Percentiles rank a stretch among this genome's conserved stretches.
These are phyloP conservation scores for Bryoerythrophyllum caledonicum DNA, from an alignment of 225 moss, liverwort and hornwort species.

Conservation along the genomic window DNA sequence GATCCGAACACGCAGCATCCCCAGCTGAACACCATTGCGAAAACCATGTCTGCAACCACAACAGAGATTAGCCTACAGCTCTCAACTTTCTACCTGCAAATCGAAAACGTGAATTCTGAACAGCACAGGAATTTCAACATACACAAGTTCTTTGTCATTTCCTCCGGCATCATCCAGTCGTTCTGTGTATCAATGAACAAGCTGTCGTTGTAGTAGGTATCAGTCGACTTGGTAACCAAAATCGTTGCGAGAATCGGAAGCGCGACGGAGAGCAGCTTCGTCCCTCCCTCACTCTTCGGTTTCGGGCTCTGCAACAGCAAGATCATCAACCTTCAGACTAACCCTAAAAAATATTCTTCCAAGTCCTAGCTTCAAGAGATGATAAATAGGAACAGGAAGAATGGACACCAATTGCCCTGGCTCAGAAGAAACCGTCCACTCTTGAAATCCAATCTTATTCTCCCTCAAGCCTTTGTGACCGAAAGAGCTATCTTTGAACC, in stretches of 20 bases:
- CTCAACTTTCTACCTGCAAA: background rate
- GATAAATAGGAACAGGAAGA: too few relatives aligned
- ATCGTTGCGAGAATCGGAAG: slow-evolving; percentile 53
- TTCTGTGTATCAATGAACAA: slow-evolving; percentile 45
- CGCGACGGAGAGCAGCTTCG: slow-evolving; percentile 45
- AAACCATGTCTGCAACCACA: slow-evolving; percentile 57
- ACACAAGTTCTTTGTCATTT: slow-evolving; percentile 58
- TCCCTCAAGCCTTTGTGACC: background rate
- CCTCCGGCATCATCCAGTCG: slow-evolving; percentile 59
- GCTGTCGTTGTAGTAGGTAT: slow-evolving; percentile 34
- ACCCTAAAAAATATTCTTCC: too few relatives aligned
- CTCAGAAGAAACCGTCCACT: background rate
- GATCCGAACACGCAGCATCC: slow-evolving; percentile 99
- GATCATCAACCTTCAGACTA: background rate
- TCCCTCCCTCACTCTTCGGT: slow-evolving; percentile 35
- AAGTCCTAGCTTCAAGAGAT: too few relatives aligned
- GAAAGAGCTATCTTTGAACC: background rate
- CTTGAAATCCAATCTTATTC: background rate
- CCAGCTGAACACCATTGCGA: slow-evolving; percentile 84
- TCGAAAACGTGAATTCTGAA: background rate
- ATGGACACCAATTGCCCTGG: background rate
- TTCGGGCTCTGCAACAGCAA: slow-evolving; percentile 34
- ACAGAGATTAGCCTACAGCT: slow-evolving; percentile 21
- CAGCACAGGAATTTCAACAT: slow-evolving; percentile 4
- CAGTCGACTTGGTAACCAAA: slow-evolving; percentile 36